Base-by-base conservation (phyloP, 1,284 basidiomycete species). In the Ustilago xerochloae region DNA sequence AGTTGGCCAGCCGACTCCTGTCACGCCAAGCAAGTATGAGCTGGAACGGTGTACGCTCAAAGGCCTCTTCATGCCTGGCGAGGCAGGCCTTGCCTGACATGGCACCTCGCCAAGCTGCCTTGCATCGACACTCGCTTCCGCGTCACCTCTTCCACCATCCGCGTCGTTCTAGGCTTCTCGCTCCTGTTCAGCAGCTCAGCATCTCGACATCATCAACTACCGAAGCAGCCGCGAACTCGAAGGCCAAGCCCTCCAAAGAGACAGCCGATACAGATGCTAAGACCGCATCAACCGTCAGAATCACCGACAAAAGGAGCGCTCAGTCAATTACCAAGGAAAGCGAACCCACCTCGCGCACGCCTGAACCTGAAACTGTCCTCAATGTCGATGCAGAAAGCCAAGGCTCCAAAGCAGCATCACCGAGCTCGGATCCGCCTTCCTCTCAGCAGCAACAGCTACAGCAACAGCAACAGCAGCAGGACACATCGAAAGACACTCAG, bases 121-220 rank as follows among this genome's bases (percentile, higher is more conserved):
- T 39, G 29, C 60, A 68, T 4, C 41, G 68, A 30, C 57, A 60
- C 24, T 62, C 68, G 15, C 35, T 58, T 38, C 68, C 68, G 7
- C 58, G 68, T 12, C 47, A 64, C 7, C 68, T 71, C 28, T 62
- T 65, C 32, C 33, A 59, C 47, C 54, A 56, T 7, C 43, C 63
- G 13, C 68, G 68, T n/a, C 50, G 68, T 16, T 55, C 63, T 1
- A 41, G 38, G n/a, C 39, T 47, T 30, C 46, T 58, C 12, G 36
- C 16, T 12, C 45, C 59, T 15, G 30, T 29, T 0, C 68, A 62
- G 24, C 57, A 30, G n/a, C 38, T 60, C 38, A 45, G 29, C 13
- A 39, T 71, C 16, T 59, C 63, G 4, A 66, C 62, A 5, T 39
- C 61, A 10, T 39, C 68, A 10, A 9, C 46, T 4, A n/a, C 20